Conservation (phyloP, 176 grass and related monocot genomes). For the Oryza rufipogon region DNA sequence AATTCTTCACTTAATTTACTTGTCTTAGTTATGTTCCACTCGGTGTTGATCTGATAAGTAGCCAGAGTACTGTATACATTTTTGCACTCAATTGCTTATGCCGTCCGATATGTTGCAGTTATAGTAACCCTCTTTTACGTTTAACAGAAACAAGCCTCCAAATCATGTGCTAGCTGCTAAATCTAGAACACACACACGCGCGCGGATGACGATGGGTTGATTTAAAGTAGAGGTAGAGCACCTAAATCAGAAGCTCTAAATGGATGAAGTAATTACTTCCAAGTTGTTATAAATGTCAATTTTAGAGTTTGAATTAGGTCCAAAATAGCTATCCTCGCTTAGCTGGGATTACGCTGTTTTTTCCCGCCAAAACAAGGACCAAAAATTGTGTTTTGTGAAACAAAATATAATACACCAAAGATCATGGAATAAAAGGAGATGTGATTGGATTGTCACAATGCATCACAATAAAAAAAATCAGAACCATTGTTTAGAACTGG, state of each 20-base stretch:
- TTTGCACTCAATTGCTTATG: neutral
- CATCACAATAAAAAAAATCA: neutral
- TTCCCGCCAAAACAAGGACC: neutral
- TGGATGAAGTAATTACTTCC: neutral
- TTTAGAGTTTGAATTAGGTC: neutral
- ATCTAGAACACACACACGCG: neutral
- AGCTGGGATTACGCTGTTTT: neutral
- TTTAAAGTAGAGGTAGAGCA: neutral
- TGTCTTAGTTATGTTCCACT: neutral
- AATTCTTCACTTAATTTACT: neutral
- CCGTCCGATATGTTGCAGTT: neutral
- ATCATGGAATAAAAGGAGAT: neutral
- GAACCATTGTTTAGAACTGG: neutral
- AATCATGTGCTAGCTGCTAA: neutral
- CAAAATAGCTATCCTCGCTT: conserved; percentile 19
- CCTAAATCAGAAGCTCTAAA: neutral
- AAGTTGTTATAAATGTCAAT: neutral
- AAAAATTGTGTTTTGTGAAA: neutral
- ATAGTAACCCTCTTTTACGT: neutral
- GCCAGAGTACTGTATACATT: neutral
- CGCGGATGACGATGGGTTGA: neutral
- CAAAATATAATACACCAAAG: neutral
- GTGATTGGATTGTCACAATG: conserved; percentile 8
- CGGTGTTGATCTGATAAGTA: conserved; percentile 10
- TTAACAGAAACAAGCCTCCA: neutral